These are phyloP conservation scores for Rhynchosporium graminicola DNA, from an alignment of 2,329 filamentous ascomycete genomes.

Conservation along the genomic window DNA sequence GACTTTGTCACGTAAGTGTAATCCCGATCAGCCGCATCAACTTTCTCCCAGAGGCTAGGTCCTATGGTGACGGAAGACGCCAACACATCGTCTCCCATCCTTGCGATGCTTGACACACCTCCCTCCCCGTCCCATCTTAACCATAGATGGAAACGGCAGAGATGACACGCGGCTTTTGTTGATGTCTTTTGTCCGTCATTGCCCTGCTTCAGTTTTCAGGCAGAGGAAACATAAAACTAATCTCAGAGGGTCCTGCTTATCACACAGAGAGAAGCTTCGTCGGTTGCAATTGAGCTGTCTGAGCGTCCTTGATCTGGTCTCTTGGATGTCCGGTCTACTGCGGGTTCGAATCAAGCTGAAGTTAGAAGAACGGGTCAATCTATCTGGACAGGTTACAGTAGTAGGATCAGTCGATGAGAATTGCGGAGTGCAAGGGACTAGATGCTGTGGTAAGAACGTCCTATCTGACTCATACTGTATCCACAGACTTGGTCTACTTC, in stretches of 20 bases:
- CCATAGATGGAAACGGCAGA: conserved; percentile 47
- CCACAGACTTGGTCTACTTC: conserved; percentile 22
- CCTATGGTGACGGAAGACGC: conserved; percentile 40
- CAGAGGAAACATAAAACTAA: conserved; percentile 92
- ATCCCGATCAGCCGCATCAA: conserved; percentile 67
- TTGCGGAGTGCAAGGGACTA: conserved; percentile 29
- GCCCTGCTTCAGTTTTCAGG: conserved; percentile 58
- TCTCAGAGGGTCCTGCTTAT: conserved; percentile 82
- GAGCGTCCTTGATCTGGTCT: conserved; percentile 24
- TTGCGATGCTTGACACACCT: conserved; percentile 32
- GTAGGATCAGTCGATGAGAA: conserved; percentile 9
- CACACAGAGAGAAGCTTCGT: conserved; percentile 69
- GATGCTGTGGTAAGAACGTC: conserved; percentile 33
- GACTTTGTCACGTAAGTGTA: conserved; percentile 48
- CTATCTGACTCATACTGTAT: conserved; percentile 27
- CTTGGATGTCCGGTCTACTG: conserved; percentile 30
- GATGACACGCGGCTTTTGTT: conserved; percentile 83
- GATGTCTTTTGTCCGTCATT: conserved; percentile 91
- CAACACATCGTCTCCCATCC: conserved; percentile 37
- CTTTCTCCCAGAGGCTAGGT: conserved; percentile 53
- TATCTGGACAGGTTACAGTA: conserved; percentile 27
- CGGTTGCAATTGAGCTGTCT: conserved; percentile 33
- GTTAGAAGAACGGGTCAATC: conserved; percentile 26
- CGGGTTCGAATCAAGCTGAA: conserved; percentile 25
- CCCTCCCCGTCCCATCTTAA: conserved; percentile 39